Percentiles rank a stretch among this genome's conserved stretches.
Conservation (phyloP, 2,329 filamentous ascomycete species). For the Rutstroemia sp. region DNA sequence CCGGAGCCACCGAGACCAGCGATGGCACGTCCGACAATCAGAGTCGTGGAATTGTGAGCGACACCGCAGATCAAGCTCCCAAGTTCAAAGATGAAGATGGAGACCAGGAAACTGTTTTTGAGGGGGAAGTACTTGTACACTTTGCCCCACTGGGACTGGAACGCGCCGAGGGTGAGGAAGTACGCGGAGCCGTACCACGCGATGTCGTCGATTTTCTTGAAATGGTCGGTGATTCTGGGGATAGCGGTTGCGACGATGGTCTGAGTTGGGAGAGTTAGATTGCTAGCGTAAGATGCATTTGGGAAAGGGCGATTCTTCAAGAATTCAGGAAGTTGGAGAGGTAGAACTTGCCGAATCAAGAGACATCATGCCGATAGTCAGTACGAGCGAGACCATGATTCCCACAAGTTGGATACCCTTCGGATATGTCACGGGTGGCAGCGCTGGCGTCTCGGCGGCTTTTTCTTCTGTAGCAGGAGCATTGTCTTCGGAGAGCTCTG, state of each 20-base stretch:
- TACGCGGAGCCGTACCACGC: constrained; percentile 54
- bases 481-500: no score
- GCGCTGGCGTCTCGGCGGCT: no score
- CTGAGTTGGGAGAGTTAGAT: no score
- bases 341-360: constrained; percentile 39
- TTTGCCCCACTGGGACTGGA: constrained; percentile 29
- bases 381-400: constrained; percentile 39
- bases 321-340: neutral
- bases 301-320: neutral
- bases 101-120: constrained; percentile 27
- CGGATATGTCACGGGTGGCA: constrained; percentile 16
- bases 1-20: constrained; percentile 21
- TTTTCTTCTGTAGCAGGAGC: no score
- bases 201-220: constrained; percentile 41
- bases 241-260: constrained; percentile 40
- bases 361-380: constrained; percentile 39
- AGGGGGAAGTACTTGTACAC: constrained; percentile 30
- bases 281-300: neutral
- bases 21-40: constrained; percentile 17
- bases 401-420: constrained; percentile 27
- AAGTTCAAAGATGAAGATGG: constrained; percentile 33
- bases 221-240: constrained; percentile 45
- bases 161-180: constrained; percentile 39
- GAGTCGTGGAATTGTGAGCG: constrained; percentile 23
- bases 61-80: constrained; percentile 33